Evolutionary conservation across 306 rosid genomes (phyloP).

Genomic region (Dalbergia oliveri): DNA sequence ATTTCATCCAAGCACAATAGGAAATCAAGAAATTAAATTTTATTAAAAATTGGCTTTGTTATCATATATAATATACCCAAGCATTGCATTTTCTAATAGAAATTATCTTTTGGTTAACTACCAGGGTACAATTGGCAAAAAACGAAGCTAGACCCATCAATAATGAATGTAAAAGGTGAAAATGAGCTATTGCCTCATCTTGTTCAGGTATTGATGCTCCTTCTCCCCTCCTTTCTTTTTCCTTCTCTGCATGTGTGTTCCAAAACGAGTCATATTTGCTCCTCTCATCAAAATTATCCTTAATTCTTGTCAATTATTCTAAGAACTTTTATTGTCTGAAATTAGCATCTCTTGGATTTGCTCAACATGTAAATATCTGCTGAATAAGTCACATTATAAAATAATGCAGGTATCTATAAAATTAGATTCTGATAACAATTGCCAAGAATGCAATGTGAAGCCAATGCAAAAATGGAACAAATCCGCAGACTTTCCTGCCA

Average conservation of each 20-base stretch:
- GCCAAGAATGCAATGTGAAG: slow-evolving; percentile 63
- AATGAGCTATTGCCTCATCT: slow-evolving; percentile 70
- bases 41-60: too few species aligned
- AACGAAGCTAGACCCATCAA: slow-evolving; percentile 80
- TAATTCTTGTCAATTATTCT: not conserved
- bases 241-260: not conserved
- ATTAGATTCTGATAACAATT: slow-evolving; percentile 56
- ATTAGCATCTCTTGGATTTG: not conserved
- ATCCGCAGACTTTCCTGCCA: slow-evolving; percentile 81
- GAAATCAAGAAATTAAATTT: too few species aligned
- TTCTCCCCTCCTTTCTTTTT: not conserved
- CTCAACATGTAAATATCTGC: not conserved
- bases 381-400: not conserved
- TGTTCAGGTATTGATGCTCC: slow-evolving; percentile 61
- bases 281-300: not conserved
- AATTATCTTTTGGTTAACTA: not conserved
- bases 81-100: slow-evolving; percentile 10
- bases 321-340: not conserved
- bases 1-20: too few species aligned
- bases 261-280: not conserved
- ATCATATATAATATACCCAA: not conserved
- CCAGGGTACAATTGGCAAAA: slow-evolving; percentile 90
- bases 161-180: slow-evolving; percentile 74
- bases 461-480: slow-evolving; percentile 63
- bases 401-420: slow-evolving; percentile 66